Conservation (phyloP, 2,329 filamentous ascomycete species). For the Lachnellula cervina region DNA sequence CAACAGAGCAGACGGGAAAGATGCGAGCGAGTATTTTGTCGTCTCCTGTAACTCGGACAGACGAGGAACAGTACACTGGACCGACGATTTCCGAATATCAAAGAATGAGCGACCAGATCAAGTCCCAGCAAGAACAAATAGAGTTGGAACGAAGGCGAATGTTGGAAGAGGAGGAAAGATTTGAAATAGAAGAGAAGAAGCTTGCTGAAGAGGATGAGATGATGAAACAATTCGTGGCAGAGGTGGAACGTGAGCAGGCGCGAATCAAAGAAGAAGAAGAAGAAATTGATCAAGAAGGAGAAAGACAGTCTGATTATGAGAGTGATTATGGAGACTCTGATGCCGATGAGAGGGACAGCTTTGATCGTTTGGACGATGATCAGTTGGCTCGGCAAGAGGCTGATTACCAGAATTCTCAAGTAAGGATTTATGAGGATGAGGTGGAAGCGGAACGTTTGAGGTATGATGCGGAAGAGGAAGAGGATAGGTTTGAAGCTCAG, state of each 20-base stretch:
- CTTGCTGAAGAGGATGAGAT: slow-evolving; percentile 11
- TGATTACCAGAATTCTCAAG: background rate
- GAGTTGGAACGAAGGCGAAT: slow-evolving; percentile 14
- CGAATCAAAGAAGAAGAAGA: slow-evolving; percentile 3
- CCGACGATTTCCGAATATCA: slow-evolving; percentile 10
- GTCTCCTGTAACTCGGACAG: background rate
- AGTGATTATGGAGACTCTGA: background rate
- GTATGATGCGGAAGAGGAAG: slow-evolving; percentile 2
- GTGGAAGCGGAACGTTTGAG: background rate
- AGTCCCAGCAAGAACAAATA: slow-evolving; percentile 15
- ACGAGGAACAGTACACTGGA: background rate
- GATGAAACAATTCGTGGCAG: slow-evolving; percentile 13
- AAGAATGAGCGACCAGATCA: slow-evolving; percentile 7
- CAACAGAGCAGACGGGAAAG: background rate
- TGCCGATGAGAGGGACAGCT: background rate
- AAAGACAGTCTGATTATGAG: background rate
- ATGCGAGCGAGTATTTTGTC: background rate
- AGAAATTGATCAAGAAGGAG: background rate
- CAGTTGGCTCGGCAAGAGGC: background rate
- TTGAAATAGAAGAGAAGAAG: slow-evolving; percentile 11
- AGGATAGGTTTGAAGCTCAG: background rate
- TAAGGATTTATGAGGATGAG: background rate
- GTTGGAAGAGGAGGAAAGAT: slow-evolving; percentile 9
- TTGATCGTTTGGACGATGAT: background rate
- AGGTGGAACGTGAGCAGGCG: slow-evolving; percentile 8